These are phyloP conservation scores for Suhomyces emberorum DNA, from an alignment of 805 yeast genomes.

Conservation along the genomic window DNA sequence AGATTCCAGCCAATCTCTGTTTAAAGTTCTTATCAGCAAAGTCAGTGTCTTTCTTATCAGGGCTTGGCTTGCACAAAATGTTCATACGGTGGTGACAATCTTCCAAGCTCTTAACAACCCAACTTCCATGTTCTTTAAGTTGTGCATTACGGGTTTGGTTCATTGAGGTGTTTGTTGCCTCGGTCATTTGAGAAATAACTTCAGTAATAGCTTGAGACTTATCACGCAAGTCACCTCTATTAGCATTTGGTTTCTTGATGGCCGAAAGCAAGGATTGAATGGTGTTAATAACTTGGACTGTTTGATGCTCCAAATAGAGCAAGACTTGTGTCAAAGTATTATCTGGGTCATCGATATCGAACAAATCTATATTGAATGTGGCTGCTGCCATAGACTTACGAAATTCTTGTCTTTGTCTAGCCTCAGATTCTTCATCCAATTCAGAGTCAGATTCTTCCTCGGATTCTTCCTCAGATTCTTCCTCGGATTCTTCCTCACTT, in stretches of 20 bases:
- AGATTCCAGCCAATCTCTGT: constrained; percentile 92
- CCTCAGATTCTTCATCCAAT: constrained; percentile 26
- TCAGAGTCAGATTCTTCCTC: constrained; percentile 14
- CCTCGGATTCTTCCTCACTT: constrained; percentile 5
- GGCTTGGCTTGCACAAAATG: constrained; percentile 51
- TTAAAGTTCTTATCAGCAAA: constrained; percentile 86
- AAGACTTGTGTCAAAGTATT: constrained; percentile 82
- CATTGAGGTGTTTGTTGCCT: constrained; percentile 85
- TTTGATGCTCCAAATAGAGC: constrained; percentile 86
- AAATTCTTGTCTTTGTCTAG: constrained; percentile 42
- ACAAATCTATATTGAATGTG: constrained; percentile 67
- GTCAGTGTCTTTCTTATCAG: constrained; percentile 47
- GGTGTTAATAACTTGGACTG: constrained; percentile 85
- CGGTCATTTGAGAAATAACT: constrained; percentile 84
- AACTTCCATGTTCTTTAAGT: constrained; percentile 84
- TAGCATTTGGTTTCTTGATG: constrained; percentile 72
- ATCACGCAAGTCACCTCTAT: constrained; percentile 66
- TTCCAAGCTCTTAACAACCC: constrained; percentile 82
- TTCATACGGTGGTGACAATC: constrained; percentile 87
- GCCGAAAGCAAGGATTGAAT: constrained; percentile 79
- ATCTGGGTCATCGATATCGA: constrained; percentile 83
- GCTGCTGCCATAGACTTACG: constrained; percentile 50
- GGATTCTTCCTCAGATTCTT: constrained; percentile 16
- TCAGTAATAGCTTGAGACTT: constrained; percentile 73
- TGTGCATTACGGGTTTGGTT: constrained; percentile 80